Conservation (phyloP, 192 early-diverging fungal species). For the Globomyces pollinis-pini region DNA sequence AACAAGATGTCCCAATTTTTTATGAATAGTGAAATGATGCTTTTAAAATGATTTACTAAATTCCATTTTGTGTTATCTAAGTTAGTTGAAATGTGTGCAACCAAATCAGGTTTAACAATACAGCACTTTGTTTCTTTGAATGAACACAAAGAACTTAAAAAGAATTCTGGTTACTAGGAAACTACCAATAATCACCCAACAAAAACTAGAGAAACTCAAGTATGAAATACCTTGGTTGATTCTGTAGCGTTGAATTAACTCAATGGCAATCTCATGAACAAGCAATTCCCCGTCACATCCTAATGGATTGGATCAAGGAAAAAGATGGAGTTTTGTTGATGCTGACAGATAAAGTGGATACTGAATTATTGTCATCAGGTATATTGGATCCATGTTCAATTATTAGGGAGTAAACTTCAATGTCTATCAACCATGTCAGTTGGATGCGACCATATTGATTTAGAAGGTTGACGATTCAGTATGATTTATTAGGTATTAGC, state of each 20-base stretch:
- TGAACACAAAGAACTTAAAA: no score
- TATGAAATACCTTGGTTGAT: no score
- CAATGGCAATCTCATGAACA: not conserved
- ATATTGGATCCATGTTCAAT: no score
- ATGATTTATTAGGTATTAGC: no score
- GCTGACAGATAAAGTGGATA: constrained; percentile 68
- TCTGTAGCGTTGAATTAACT: not conserved
- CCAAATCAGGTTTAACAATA: no score
- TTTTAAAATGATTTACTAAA: no score
- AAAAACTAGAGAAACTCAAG: not conserved
- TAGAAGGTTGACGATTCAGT: no score
- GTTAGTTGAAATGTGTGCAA: no score
- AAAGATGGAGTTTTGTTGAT: constrained; percentile 43
- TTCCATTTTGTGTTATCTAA: no score
- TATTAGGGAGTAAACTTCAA: constrained; percentile 50
- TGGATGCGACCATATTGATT: constrained; percentile 76
- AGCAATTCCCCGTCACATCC: not conserved
- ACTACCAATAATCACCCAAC: constrained; percentile 3
- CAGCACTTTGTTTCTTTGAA: no score
- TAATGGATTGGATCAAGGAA: not conserved
- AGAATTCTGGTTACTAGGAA: constrained; percentile 10
- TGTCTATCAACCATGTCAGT: constrained; percentile 74
- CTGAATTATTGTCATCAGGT: constrained; percentile 57
- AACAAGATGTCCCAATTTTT: constrained; percentile 38
- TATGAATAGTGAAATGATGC: constrained; percentile 5